Base-by-base conservation (phyloP, 805 yeast genomes). In the Pichia gijzeniarum region DNA sequence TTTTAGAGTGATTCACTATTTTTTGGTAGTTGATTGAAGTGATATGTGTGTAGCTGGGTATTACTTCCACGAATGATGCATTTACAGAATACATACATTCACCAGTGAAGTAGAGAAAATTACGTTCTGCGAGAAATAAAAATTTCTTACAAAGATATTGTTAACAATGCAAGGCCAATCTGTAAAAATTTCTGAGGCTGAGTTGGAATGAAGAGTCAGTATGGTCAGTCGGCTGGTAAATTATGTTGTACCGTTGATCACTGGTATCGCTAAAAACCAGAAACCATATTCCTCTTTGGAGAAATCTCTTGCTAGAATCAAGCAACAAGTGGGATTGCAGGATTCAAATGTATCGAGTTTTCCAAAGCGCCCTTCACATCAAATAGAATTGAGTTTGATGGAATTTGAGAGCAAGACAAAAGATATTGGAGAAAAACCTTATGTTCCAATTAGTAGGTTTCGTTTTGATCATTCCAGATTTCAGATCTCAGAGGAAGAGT, bases 401-500 rank as follows among this genome's bases (percentile, higher is more conserved):
- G 6, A 13, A 30, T 30, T 13, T 30, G 33, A 30, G 5, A 13
- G 16, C 13, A 5, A 6, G 5, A 30, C 8, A 30, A 30, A 14
- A 12, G 13, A 10, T 9, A 7, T 30, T 10, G 16, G 13, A 7
- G 33, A 6, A 5, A 35, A 34, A 8, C 16, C 28, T 14, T 30
- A 12, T 39, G n/a, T 18, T 10, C 41, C 41, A 19, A 39, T 39
- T 19, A n/a, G 7, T 9, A 38, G 31, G 3, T 48, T 51, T 31
- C 41, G 28, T 19, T 45, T 51, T 20, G 27, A 41, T 17, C 35
- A 17, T 18, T 18, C 28, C 14, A 44, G 40, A 27, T 50, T 19
- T 40, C 21, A 32, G 16, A 19, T 39, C 4, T 25, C 44, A n/a
- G 30, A 41, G 8, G 31, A 44, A 13, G 55, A 56, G 17, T 13